Conservation (phyloP, 345 rosid genomes). For the Hibiscus mutabilis region DNA sequence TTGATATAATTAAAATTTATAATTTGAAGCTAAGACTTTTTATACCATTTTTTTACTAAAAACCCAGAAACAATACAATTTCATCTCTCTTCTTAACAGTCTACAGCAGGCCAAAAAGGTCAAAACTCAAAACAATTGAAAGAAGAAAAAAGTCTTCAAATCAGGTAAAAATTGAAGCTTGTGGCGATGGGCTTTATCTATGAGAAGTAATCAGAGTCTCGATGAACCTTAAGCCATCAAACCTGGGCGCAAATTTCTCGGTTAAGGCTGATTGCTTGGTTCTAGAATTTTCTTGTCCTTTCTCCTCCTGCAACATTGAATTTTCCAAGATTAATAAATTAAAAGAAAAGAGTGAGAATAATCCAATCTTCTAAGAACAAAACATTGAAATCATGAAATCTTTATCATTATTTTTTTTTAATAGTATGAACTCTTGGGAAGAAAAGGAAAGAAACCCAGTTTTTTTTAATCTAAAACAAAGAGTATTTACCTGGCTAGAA, state of each 20-base stretch:
- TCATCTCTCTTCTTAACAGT: background rate
- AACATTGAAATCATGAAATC: background rate
- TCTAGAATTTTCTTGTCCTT: constrained; percentile 23
- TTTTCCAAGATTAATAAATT: background rate
- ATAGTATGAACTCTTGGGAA: too few relatives aligned
- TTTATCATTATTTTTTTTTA: too few relatives aligned
- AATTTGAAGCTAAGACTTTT: too few relatives aligned
- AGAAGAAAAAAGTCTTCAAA: background rate
- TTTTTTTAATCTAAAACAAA: background rate
- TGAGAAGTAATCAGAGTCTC: constrained; percentile 93
- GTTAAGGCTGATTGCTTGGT: constrained; percentile 25
- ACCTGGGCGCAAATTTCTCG: constrained; percentile 70
- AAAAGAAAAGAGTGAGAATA: background rate
- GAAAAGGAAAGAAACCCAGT: constrained; percentile 4
- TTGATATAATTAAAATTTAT: too few relatives aligned
- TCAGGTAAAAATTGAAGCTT: background rate
- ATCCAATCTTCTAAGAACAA: background rate
- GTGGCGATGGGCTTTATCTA: constrained; percentile 29
- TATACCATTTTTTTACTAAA: too few relatives aligned
- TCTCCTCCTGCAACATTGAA: constrained; percentile 26
- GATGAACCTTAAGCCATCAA: constrained; percentile 79
- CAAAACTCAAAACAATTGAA: too few relatives aligned
- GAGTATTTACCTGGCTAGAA: constrained; percentile 35
- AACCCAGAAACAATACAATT: too few relatives aligned
- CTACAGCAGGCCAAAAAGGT: too few relatives aligned